A percentile compares a stretch with the other conserved stretches of the same genome.
These are phyloP conservation scores for Osmanthus fragrans DNA, from an alignment of 257 asterid genomes.

Conservation along the genomic window DNA sequence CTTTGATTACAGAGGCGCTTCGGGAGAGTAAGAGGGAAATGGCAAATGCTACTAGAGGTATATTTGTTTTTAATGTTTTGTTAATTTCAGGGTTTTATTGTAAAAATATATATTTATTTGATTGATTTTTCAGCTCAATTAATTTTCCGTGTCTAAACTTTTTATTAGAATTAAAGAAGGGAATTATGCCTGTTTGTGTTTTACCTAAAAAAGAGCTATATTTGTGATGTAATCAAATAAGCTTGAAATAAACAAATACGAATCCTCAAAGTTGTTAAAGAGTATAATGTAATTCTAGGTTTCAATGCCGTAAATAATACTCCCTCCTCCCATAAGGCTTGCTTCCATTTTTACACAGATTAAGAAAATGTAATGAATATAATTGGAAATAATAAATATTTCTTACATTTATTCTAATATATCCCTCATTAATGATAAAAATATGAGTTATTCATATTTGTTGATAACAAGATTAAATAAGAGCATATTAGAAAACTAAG, in stretches of 20 bases:
- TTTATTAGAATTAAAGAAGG: background rate
- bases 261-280: background rate
- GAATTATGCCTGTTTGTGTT: background rate
- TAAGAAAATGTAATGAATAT: no score
- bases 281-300: background rate
- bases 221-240: background rate
- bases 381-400: no score
- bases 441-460: no score
- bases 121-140: background rate
- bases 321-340: no score
- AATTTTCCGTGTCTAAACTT: background rate
- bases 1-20: constrained; percentile 65
- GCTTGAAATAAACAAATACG: background rate
- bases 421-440: no score
- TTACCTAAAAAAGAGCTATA: background rate
- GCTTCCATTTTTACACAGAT: no score
- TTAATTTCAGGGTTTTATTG: background rate
- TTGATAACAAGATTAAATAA: no score
- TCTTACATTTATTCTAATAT: no score
- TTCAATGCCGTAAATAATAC: background rate
- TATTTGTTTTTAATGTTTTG: constrained; percentile 6
- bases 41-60: constrained; percentile 84
- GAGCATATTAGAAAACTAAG: no score
- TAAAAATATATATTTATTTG: background rate
- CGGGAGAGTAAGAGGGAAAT: constrained; percentile 79